These are phyloP conservation scores for Prunus dulcis DNA, from an alignment of 306 rosid species.

Conservation along the genomic window DNA sequence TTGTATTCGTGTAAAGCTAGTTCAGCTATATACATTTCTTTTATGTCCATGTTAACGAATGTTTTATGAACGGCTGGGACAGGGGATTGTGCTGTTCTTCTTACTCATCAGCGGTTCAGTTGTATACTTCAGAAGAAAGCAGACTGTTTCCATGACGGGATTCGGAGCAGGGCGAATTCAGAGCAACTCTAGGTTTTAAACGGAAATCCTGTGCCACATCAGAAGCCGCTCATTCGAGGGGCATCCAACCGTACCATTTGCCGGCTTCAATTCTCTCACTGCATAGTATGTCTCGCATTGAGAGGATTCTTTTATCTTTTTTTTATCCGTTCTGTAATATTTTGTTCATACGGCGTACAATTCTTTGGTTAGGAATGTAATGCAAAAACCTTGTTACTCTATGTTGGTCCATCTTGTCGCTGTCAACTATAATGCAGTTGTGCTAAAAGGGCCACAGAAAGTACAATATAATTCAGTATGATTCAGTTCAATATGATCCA, in stretches of 20 bases:
- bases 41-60: not conserved
- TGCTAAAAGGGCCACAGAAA: not conserved
- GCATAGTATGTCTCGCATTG: not conserved
- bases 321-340: not conserved
- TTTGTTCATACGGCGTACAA: not conserved
- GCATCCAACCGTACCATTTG: not conserved
- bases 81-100: constrained; percentile 54
- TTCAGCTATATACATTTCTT: not conserved
- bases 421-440: no score
- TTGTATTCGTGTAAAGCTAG: constrained; percentile 7
- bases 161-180: constrained; percentile 50
- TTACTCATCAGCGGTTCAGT: constrained; percentile 59
- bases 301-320: not conserved
- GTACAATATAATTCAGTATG: not conserved
- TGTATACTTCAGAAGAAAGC: constrained; percentile 56
- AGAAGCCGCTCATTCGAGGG: not conserved
- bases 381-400: not conserved
- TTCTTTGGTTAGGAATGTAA: not conserved
- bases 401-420: not conserved
- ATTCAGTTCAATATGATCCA: not conserved
- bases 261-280: not conserved
- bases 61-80: constrained; percentile 27
- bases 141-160: constrained; percentile 41
- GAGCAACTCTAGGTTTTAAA: constrained; percentile 57
- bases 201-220: not conserved